phyloP scores from a whole-genome alignment of 768 basidiomycete genomes.

The Xerocomellus dryophilus region DNA sequence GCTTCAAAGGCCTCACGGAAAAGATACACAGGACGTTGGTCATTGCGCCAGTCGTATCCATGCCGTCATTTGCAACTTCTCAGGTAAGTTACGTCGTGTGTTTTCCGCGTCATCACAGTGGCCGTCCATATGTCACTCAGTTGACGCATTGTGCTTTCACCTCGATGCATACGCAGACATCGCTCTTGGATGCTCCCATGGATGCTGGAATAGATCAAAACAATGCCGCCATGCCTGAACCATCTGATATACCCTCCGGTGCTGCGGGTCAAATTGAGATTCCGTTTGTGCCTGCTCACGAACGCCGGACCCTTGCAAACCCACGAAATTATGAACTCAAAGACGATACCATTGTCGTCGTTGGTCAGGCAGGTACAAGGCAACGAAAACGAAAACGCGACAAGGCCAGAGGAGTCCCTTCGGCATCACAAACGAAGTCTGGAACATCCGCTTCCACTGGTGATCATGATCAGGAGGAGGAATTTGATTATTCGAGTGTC shows the following conservation, averaged over 20 bases:
- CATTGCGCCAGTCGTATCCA: slow-evolving; percentile 53
- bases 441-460: not conserved
- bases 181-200: not conserved
- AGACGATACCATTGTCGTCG: slow-evolving; percentile 69
- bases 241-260: slow-evolving; percentile 23
- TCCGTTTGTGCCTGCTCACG: slow-evolving; percentile 69
- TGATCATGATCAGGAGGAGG: slow-evolving; percentile 32
- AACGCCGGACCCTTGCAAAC: slow-evolving; percentile 39
- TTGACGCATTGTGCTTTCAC: slow-evolving; percentile 2
- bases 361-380: slow-evolving; percentile 61
- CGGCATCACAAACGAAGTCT: not conserved
- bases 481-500: slow-evolving; percentile 66
- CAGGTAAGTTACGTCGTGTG: slow-evolving; percentile 21
- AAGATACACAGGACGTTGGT: slow-evolving; percentile 66
- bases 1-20: slow-evolving; percentile 55
- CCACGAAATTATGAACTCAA: slow-evolving; percentile 21
- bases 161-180: slow-evolving; percentile 8
- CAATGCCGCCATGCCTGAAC: not conserved
- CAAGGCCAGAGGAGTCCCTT: slow-evolving; percentile 10
- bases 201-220: not conserved
- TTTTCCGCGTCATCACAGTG: slow-evolving; percentile 2
- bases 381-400: slow-evolving; percentile 55
- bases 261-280: slow-evolving; percentile 61
- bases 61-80: slow-evolving; percentile 12
- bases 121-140: not conserved